phyloP scores from a whole-genome alignment of 139 green algal species.

The Micractinium sp. region DNA sequence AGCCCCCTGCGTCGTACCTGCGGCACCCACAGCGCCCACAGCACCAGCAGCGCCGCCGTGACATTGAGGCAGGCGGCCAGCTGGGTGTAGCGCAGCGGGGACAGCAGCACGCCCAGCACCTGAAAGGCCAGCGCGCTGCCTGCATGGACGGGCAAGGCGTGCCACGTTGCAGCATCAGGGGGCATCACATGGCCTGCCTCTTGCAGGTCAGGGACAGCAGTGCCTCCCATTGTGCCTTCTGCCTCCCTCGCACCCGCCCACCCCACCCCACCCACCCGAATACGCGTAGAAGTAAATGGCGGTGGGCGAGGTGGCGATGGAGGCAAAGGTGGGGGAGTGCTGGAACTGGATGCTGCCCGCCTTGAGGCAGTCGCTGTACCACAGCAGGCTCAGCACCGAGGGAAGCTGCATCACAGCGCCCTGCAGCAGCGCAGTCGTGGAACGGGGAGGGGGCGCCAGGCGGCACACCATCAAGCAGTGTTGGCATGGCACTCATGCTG shows the following conservation, averaged over 20 bases:
- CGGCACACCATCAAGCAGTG: neutral
- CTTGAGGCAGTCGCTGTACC: neutral
- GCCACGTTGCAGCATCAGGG: too few species aligned
- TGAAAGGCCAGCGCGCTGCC: neutral
- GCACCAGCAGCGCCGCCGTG: neutral
- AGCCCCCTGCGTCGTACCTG: too few species aligned
- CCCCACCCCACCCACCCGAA: neutral
- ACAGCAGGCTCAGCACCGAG: conserved; percentile 10
- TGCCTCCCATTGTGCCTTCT: neutral
- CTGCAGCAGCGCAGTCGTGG: neutral
- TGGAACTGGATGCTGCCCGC: neutral
- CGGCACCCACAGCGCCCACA: neutral
- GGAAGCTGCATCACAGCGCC: neutral
- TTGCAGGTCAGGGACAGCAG: neutral
- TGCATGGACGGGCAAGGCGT: neutral
- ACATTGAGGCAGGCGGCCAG: neutral
- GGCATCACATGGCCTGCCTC: too few species aligned
- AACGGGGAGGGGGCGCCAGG: neutral
- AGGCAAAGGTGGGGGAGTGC: neutral
- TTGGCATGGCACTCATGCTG: too few species aligned
- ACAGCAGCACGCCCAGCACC: neutral
- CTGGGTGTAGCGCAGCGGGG: neutral
- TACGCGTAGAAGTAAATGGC: neutral
- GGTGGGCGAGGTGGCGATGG: neutral
- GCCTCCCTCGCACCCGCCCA: too few species aligned